Evolutionary conservation across 2,329 filamentous ascomycete genomes (phyloP).

Genomic region (Aspergillus glaucus): DNA sequence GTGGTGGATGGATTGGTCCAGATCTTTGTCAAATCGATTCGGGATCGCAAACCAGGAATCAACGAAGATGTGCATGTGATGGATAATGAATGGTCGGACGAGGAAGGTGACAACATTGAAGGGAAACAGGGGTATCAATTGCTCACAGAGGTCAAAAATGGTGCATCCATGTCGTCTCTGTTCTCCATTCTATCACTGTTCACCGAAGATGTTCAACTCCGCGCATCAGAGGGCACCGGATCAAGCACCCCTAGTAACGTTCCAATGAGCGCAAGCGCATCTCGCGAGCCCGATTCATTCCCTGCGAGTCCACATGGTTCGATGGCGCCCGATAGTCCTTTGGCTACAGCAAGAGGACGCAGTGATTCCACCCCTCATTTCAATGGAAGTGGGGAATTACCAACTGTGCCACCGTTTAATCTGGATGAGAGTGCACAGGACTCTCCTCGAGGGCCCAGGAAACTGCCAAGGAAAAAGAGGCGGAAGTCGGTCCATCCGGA

Average conservation of each 20-base stretch:
- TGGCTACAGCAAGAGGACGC: constrained; percentile 15
- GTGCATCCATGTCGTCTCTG: constrained; percentile 94
- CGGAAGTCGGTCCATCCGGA: constrained; percentile 83
- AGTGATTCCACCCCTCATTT: constrained; percentile 13
- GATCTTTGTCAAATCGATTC: constrained; percentile 92
- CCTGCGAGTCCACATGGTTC: constrained; percentile 32
- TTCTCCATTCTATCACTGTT: constrained; percentile 97
- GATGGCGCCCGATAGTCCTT: constrained; percentile 19
- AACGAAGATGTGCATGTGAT: constrained; percentile 35
- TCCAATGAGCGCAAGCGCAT: constrained; percentile 18
- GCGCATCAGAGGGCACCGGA: constrained; percentile 54
- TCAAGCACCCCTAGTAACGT: constrained; percentile 30
- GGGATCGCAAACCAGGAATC: constrained; percentile 33
- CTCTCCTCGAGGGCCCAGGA: constrained; percentile 9
- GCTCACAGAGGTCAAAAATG: constrained; percentile 94
- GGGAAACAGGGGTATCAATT: constrained; percentile 85
- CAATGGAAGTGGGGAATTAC: constrained; percentile 34
- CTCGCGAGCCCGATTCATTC: constrained; percentile 32
- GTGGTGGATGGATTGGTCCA: constrained; percentile 95
- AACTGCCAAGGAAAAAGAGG: constrained; percentile 26
- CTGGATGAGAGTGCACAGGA: constrained; percentile 48
- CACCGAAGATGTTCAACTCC: constrained; percentile 84
- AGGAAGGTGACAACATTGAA: constrained; percentile 58
- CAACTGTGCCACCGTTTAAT: constrained; percentile 68
- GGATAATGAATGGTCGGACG: constrained; percentile 52